Evolutionary conservation across 352 stramenopile genomes (phyloP).

Genomic region (Pseudoperonospora humuli): DNA sequence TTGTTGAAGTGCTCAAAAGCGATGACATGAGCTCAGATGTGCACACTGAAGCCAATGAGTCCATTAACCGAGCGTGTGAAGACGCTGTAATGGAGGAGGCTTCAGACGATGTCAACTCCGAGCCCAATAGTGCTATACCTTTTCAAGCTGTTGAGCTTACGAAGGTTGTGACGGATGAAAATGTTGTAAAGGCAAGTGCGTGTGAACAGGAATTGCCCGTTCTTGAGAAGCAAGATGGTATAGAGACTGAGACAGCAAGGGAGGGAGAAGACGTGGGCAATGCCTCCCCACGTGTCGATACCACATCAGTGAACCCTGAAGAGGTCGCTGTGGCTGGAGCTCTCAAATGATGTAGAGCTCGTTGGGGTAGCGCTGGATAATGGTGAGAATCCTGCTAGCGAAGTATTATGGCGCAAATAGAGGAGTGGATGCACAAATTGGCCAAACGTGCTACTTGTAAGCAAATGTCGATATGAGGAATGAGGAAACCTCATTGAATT

Average conservation of each 20-base stretch:
- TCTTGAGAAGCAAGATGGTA: constrained; percentile 2
- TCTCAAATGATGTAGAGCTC: constrained; percentile 8
- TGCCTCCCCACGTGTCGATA: constrained; percentile 9
- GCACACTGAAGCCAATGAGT: constrained; percentile 18
- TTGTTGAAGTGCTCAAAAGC: constrained; percentile 17
- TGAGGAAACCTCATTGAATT: no score
- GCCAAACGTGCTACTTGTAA: no score
- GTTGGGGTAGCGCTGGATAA: constrained; percentile 1
- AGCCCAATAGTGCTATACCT: constrained; percentile 3
- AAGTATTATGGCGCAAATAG: neutral
- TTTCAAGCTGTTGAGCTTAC: constrained; percentile 1
- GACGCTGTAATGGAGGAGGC: constrained; percentile 23
- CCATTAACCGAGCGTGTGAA: constrained; percentile 12
- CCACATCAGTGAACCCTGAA: constrained; percentile 11
- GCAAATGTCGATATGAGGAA: no score
- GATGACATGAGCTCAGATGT: constrained; percentile 2
- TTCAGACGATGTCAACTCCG: constrained; percentile 7
- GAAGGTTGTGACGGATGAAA: constrained; percentile 6
- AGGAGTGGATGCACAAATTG: no score
- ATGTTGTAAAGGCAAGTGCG: constrained; percentile 16
- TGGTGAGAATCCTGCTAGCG: constrained; percentile 5
- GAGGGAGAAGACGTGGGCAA: constrained; percentile 3
- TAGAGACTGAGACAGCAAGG: constrained; percentile 2
- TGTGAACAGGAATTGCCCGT: constrained; percentile 14
- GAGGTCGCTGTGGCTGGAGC: constrained; percentile 9